Evolutionary conservation across 1,284 basidiomycete species (phyloP).

Genomic region (Ganoderma boninense): DNA sequence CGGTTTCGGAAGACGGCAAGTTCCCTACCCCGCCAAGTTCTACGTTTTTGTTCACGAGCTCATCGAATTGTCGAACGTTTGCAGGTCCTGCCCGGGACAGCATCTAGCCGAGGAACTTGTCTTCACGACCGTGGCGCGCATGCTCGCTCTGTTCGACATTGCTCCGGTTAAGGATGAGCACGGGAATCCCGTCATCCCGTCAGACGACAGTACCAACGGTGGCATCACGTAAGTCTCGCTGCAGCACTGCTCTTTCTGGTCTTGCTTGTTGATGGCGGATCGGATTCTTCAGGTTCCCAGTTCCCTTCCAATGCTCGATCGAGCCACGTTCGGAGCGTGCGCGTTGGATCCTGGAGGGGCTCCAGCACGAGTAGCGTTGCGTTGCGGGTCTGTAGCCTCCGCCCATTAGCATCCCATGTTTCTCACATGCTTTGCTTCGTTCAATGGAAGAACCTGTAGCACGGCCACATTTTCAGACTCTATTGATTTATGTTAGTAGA

Average conservation of each 20-base stretch:
- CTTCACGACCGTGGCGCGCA: slow-evolving; percentile 49
- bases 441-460: too few relatives aligned
- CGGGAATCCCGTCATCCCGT: slow-evolving; percentile 17
- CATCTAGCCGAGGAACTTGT: slow-evolving; percentile 50
- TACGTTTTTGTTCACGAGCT: background rate
- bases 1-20: slow-evolving; percentile 39
- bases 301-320: slow-evolving; percentile 22
- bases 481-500: too few relatives aligned
- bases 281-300: slow-evolving; percentile 9
- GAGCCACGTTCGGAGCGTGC: slow-evolving; percentile 9
- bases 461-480: too few relatives aligned
- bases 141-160: slow-evolving; percentile 51
- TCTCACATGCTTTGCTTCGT: background rate
- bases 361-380: background rate
- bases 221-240: slow-evolving; percentile 22
- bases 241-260: background rate
- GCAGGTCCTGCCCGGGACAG: slow-evolving; percentile 52
- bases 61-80: background rate
- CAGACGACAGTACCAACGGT: slow-evolving; percentile 21
- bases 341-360: slow-evolving; percentile 10
- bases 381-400: background rate
- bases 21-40: background rate
- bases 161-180: slow-evolving; percentile 36
- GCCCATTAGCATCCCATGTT: background rate
- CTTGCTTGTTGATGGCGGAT: background rate